Evolutionary conservation across 2,329 filamentous ascomycete genomes (phyloP).

Genomic region (Xylariales sp.): DNA sequence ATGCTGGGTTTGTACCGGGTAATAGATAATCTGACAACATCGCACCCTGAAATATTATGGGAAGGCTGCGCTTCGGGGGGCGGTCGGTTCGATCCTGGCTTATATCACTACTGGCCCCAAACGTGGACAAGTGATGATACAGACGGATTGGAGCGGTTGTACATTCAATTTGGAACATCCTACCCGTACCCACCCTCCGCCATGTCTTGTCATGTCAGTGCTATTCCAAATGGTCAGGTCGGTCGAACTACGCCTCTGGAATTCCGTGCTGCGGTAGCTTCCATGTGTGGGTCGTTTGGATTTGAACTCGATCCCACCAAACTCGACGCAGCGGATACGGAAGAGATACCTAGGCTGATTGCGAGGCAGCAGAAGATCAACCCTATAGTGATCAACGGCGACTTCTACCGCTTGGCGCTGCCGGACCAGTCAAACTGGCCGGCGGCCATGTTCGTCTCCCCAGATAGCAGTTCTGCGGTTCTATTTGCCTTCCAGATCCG

Average conservation of each 20-base stretch:
- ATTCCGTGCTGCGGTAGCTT: constrained; percentile 62
- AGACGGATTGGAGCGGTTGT: constrained; percentile 55
- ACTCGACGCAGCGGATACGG: constrained; percentile 45
- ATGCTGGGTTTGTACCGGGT: constrained; percentile 62
- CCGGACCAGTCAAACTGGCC: constrained; percentile 60
- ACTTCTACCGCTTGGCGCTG: constrained; percentile 54
- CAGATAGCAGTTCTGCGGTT: constrained; percentile 43
- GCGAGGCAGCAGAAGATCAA: constrained; percentile 51
- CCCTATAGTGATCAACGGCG: constrained; percentile 53
- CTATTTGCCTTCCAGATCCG: constrained; percentile 59
- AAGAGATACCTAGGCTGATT: constrained; percentile 49
- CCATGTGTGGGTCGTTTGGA: constrained; percentile 66
- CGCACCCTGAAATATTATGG: constrained; percentile 59
- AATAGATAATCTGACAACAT: constrained; percentile 53
- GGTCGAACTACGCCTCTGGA: constrained; percentile 49
- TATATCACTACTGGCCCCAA: constrained; percentile 62
- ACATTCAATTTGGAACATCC: constrained; percentile 61
- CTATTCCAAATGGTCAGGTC: constrained; percentile 55
- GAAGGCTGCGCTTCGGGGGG: constrained; percentile 64
- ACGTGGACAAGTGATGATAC: constrained; percentile 64
- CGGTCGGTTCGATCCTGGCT: constrained; percentile 58
- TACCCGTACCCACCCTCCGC: constrained; percentile 57
- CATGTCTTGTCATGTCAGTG: constrained; percentile 63
- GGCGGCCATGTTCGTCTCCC: constrained; percentile 53
- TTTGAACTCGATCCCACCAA: constrained; percentile 56